A percentile compares a stretch with the other conserved stretches of the same genome.
These are phyloP conservation scores for Alternaria dauci DNA, from an alignment of 2,329 filamentous ascomycete species.

Conservation along the genomic window DNA sequence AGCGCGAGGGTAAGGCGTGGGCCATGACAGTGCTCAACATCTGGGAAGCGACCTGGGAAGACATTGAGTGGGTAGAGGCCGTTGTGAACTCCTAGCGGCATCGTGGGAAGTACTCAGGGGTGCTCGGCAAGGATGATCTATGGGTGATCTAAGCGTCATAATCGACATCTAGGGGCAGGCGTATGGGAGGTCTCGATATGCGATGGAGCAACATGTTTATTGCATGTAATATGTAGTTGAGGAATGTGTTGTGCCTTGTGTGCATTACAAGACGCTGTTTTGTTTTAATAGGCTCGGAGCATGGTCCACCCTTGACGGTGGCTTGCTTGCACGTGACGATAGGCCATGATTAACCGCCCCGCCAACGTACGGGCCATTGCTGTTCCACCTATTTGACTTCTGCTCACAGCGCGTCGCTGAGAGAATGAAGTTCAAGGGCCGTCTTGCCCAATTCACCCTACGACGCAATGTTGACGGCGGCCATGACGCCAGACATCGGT, in stretches of 20 bases:
- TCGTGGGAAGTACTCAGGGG: neutral
- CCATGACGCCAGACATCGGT: constrained; percentile 31
- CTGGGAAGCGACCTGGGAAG: constrained; percentile 63
- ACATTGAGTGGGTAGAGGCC: constrained; percentile 60
- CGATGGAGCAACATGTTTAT: no score
- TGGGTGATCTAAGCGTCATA: constrained; percentile 15
- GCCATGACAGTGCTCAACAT: constrained; percentile 59
- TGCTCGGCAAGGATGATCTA: neutral
- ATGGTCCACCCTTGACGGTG: constrained; percentile 5
- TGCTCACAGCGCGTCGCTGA: constrained; percentile 25
- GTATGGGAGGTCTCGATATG: neutral
- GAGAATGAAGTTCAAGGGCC: constrained; percentile 32
- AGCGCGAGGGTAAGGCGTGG: constrained; percentile 55
- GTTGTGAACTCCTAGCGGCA: constrained; percentile 45
- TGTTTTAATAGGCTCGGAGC: neutral
- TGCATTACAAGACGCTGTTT: neutral
- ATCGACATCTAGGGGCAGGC: neutral
- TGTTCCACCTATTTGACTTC: constrained; percentile 8
- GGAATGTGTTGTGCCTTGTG: neutral
- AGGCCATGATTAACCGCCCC: constrained; percentile 33
- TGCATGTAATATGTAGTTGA: neutral
- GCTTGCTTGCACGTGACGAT: constrained; percentile 27
- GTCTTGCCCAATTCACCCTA: constrained; percentile 16
- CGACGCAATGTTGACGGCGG: constrained; percentile 32
- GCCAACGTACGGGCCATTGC: constrained; percentile 22